Evolutionary conservation across 2,329 filamentous ascomycete species (phyloP).

Genomic region (Diplodia scrobiculata): DNA sequence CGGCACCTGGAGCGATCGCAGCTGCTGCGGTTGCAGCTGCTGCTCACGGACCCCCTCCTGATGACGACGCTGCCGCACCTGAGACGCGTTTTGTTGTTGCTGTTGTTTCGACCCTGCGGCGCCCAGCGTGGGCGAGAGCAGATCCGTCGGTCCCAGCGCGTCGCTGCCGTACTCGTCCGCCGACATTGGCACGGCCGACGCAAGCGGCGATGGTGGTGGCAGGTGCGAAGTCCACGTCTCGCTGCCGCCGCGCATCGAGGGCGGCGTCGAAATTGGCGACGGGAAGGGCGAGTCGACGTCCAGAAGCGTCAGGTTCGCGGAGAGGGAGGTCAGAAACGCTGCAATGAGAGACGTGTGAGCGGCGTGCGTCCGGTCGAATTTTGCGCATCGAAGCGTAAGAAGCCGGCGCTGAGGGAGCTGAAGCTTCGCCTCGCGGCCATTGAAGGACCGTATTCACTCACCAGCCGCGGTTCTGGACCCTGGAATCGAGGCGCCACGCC

Average conservation of each 20-base stretch:
- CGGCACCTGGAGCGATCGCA: not conserved
- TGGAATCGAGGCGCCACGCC: constrained; percentile 34
- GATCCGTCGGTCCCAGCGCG: constrained; percentile 30
- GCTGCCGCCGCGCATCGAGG: constrained; percentile 52
- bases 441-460: constrained; percentile 33
- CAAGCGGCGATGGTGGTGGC: constrained; percentile 40
- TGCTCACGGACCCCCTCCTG: constrained; percentile 32
- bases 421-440: not conserved
- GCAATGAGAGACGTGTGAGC: constrained; percentile 29
- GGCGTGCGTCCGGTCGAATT: not conserved
- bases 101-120: constrained; percentile 13
- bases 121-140: constrained; percentile 20
- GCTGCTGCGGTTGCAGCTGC: constrained; percentile 28
- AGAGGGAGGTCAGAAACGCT: constrained; percentile 83
- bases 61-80: constrained; percentile 33
- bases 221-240: constrained; percentile 48
- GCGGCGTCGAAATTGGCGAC: constrained; percentile 66
- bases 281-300: constrained; percentile 56
- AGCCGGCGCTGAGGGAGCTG: not conserved
- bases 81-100: constrained; percentile 15
- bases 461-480: constrained; percentile 46
- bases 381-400: not conserved
- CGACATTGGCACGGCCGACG: constrained; percentile 40
- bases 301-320: constrained; percentile 73
- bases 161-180: constrained; percentile 33